phyloP scores from a whole-genome alignment of 306 rosid species.

The Corylus heterophylla region DNA sequence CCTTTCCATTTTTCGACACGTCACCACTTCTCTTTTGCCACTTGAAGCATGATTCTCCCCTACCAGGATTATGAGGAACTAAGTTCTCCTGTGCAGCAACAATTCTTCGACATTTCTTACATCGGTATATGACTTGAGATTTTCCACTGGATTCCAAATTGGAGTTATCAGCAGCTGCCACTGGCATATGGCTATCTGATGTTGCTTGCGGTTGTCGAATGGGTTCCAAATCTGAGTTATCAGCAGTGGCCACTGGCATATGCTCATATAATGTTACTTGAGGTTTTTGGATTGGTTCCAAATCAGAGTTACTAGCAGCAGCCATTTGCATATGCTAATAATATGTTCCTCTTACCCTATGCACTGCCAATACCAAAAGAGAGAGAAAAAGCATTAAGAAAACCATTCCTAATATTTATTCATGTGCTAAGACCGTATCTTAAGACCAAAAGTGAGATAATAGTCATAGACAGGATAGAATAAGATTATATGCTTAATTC shows the following conservation, averaged over 20 bases:
- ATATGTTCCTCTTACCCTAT: neutral
- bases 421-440: neutral
- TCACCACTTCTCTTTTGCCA: constrained; percentile 65
- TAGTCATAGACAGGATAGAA: neutral
- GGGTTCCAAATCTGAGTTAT: neutral
- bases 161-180: constrained; percentile 48
- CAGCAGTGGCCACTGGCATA: neutral
- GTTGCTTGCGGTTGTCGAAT: neutral
- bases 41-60: constrained; percentile 70
- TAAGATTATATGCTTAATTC: neutral
- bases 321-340: neutral
- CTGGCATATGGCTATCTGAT: constrained; percentile 13
- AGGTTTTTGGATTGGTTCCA: too few species aligned
- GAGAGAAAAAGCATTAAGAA: neutral
- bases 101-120: constrained; percentile 83
- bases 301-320: neutral
- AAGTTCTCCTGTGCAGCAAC: constrained; percentile 67
- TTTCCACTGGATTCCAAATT: constrained; percentile 37
- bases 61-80: constrained; percentile 65
- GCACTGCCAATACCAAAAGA: neutral
- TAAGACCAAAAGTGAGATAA: neutral
- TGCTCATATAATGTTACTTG: too few species aligned
- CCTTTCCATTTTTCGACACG: constrained; percentile 32
- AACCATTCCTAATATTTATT: neutral
- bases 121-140: constrained; percentile 55